phyloP scores from a whole-genome alignment of 2,329 filamentous ascomycete species.

The Biscogniauxia sp. region DNA sequence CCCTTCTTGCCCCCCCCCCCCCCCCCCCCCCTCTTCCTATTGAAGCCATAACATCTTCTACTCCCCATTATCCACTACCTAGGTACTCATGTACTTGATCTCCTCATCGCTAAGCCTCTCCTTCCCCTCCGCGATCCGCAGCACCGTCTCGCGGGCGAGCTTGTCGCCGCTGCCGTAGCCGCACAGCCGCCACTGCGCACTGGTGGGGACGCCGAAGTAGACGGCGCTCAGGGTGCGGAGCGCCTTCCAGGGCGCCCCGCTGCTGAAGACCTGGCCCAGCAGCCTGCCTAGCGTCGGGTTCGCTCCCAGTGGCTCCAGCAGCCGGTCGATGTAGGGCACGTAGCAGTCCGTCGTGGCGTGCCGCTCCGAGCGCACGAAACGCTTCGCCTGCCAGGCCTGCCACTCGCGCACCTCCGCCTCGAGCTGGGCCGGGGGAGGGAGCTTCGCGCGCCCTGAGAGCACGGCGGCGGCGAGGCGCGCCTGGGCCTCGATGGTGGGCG shows the following conservation, averaged over 20 bases:
- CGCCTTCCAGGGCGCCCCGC: conserved; percentile 26
- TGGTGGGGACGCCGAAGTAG: conserved; percentile 36
- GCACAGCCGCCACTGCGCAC: conserved; percentile 36
- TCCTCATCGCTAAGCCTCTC: conserved; percentile 27
- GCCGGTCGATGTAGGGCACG: conserved; percentile 33
- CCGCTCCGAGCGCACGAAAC: conserved; percentile 33
- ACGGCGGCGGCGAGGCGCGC: conserved; percentile 33
- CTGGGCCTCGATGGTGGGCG: conserved; percentile 35
- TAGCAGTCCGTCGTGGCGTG: conserved; percentile 29
- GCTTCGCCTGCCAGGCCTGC: conserved; percentile 25
- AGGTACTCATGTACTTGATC: conserved; percentile 8
- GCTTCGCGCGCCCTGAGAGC: conserved; percentile 25
- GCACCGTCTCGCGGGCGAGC: conserved; percentile 33
- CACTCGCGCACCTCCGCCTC: conserved; percentile 24
- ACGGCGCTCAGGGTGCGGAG: conserved; percentile 31
- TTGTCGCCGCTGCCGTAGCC: conserved; percentile 31
- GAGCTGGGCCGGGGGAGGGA: conserved; percentile 29
- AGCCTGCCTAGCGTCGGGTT: conserved; percentile 31
- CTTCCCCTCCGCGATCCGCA: conserved; percentile 27
- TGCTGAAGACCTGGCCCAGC: conserved; percentile 25
- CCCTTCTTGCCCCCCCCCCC: too few species aligned
- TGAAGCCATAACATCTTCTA: too few species aligned
- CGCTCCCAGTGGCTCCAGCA: conserved; percentile 34
- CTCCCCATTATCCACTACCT: too few species aligned
- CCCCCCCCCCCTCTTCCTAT: too few species aligned